Evolutionary conservation across 345 rosid species (phyloP).

Genomic region (Dipteronia sinensis): DNA sequence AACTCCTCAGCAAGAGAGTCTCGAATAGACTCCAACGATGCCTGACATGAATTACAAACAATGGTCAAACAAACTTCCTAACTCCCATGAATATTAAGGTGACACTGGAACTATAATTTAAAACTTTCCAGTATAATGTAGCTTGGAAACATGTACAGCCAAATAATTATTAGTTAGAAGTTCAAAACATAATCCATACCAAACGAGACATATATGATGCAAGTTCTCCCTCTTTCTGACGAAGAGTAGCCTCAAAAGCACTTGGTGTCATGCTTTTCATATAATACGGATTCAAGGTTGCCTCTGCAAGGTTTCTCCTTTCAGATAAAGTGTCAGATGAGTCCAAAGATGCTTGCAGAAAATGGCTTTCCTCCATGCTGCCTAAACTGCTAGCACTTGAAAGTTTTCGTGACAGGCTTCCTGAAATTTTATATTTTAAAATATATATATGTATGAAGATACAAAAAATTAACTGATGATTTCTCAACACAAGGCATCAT

Average conservation of each 20-base stretch:
- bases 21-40: slow-evolving; percentile 93
- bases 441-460: slow-evolving; percentile 9
- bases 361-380: slow-evolving; percentile 97
- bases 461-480: slow-evolving; percentile 18
- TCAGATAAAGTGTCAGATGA: slow-evolving; percentile 76
- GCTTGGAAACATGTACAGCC: background rate
- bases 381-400: slow-evolving; percentile 89
- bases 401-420: slow-evolving; percentile 68
- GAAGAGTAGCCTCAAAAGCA: slow-evolving; percentile 90
- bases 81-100: background rate
- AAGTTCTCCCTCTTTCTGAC: slow-evolving; percentile 99
- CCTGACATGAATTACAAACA: slow-evolving; percentile 39
- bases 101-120: background rate
- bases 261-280: slow-evolving; percentile 96
- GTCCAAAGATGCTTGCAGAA: slow-evolving; percentile 91
- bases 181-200: slow-evolving; percentile 51
- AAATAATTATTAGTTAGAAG: background rate
- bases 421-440: slow-evolving; percentile 39
- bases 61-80: slow-evolving; percentile 11
- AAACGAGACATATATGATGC: slow-evolving; percentile 96
- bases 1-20: slow-evolving; percentile 98
- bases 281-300: slow-evolving; percentile 72
- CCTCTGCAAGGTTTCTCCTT: slow-evolving; percentile 68
- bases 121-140: slow-evolving; percentile 1
- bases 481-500: slow-evolving; percentile 15